phyloP scores from a whole-genome alignment of 2,329 filamentous ascomycete species.

The Fonsecaea nubica region DNA sequence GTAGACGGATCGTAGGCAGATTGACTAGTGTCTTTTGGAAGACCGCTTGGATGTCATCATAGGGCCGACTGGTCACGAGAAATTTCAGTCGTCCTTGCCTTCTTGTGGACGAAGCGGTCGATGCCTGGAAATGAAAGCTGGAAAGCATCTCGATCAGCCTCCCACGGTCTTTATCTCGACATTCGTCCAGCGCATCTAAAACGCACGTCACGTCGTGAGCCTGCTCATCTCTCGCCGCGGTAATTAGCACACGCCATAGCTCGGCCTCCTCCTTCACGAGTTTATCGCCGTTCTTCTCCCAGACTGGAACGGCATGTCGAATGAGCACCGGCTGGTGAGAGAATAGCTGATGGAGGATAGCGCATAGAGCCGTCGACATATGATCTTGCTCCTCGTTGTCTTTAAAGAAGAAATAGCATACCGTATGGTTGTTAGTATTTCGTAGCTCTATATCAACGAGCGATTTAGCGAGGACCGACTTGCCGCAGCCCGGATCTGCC shows the following conservation, averaged over 20 bases:
- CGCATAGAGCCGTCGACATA: slow-evolving; percentile 44
- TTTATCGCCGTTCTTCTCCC: slow-evolving; percentile 22
- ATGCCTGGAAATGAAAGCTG: slow-evolving; percentile 15
- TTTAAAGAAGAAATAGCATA: slow-evolving; percentile 50
- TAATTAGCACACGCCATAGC: slow-evolving; percentile 28
- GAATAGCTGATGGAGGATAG: slow-evolving; percentile 50
- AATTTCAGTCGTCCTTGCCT: slow-evolving; percentile 37
- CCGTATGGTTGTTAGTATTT: slow-evolving; percentile 26
- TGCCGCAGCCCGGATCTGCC: slow-evolving; percentile 51
- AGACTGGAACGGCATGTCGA: slow-evolving; percentile 21
- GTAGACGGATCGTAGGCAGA: slow-evolving; percentile 33
- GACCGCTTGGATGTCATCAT: slow-evolving; percentile 38
- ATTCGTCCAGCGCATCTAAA: slow-evolving; percentile 36
- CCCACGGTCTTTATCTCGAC: slow-evolving; percentile 12
- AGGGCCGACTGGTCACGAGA: slow-evolving; percentile 44
- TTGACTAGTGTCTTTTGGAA: slow-evolving; percentile 29
- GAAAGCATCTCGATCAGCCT: slow-evolving; percentile 24
- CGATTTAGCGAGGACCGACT: slow-evolving; percentile 48
- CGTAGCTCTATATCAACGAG: slow-evolving; percentile 45
- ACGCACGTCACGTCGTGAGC: slow-evolving; percentile 27
- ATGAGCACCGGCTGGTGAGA: slow-evolving; percentile 41
- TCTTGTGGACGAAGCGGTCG: not conserved
- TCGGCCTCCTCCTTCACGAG: slow-evolving; percentile 5
- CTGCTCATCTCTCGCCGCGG: slow-evolving; percentile 5
- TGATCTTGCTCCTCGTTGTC: slow-evolving; percentile 47